These are phyloP conservation scores for Macrolepiota albuminosa DNA, from an alignment of 768 basidiomycete species.

Conservation along the genomic window DNA sequence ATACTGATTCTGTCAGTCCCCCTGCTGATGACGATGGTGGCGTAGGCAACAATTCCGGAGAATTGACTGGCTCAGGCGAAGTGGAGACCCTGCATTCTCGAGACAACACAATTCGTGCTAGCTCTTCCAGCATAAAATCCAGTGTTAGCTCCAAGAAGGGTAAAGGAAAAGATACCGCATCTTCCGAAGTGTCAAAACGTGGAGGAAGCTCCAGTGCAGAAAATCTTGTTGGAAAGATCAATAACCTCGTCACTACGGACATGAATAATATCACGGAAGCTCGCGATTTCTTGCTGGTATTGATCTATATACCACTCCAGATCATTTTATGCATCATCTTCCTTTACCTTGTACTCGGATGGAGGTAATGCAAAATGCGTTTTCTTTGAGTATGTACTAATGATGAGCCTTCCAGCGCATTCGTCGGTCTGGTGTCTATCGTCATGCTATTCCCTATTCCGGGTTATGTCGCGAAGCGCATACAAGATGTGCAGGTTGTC, in stretches of 20 bases:
- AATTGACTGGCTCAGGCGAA: conserved; percentile 7
- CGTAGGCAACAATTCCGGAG: conserved; percentile 1
- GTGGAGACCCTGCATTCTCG: conserved; percentile 16
- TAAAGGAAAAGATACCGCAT: conserved; percentile 6
- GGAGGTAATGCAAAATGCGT: conserved; percentile 30
- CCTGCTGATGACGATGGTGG: conserved; percentile 4
- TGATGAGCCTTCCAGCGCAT: conserved; percentile 30
- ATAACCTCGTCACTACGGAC: conserved; percentile 72
- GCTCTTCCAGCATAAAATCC: conserved; percentile 14
- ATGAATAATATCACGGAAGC: conserved; percentile 30
- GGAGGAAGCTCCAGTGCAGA: conserved; percentile 21
- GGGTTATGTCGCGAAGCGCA: conserved; percentile 44
- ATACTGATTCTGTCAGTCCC: conserved; percentile 10
- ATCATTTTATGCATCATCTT: conserved; percentile 35
- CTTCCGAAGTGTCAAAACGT: conserved; percentile 5
- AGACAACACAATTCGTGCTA: conserved; percentile 14
- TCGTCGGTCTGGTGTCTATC: conserved; percentile 53
- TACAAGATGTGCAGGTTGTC: conserved; percentile 43
- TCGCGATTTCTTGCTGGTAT: conserved; percentile 29
- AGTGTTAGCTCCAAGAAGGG: conserved; percentile 9
- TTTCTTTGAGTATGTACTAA: conserved; percentile 5
- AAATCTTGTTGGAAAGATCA: conserved; percentile 70
- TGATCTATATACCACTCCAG: conserved; percentile 38
- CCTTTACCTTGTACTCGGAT: conserved; percentile 43
- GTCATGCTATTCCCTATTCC: conserved; percentile 54